Conservation (phyloP, 805 yeast species). For the Starmerella ratchasimensis region DNA sequence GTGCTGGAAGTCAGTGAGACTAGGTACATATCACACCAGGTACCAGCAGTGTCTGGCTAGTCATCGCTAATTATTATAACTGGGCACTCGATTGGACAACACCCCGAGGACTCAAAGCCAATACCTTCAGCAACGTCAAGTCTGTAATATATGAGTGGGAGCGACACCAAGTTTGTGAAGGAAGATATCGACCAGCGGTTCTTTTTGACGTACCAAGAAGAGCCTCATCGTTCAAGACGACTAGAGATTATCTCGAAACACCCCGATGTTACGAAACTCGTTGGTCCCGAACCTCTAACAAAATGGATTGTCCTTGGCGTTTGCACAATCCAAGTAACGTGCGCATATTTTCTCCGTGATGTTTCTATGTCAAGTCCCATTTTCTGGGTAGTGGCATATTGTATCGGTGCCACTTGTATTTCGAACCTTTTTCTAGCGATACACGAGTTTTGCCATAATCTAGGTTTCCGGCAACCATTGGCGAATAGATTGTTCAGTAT, state of each 20-base stretch:
- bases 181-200: conserved; percentile 27
- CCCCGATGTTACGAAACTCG: conserved; percentile 66
- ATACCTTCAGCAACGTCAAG: no score
- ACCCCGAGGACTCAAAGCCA: no score
- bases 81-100: no score
- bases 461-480: conserved; percentile 66
- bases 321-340: conserved; percentile 49
- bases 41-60: no score
- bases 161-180: background rate
- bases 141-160: no score
- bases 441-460: conserved; percentile 76
- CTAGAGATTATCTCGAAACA: conserved; percentile 57
- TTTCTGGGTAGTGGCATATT: conserved; percentile 52
- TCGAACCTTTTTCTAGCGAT: conserved; percentile 78
- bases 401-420: conserved; percentile 73
- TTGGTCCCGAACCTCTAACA: conserved; percentile 78
- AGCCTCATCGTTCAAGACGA: conserved; percentile 67
- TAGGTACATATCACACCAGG: no score
- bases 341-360: conserved; percentile 49
- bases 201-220: conserved; percentile 71
- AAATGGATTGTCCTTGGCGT: conserved; percentile 60
- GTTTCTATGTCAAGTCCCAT: conserved; percentile 38
- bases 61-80: no score
- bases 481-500: conserved; percentile 68
- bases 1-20: no score